These are phyloP conservation scores for Cercospora janseana DNA, from an alignment of 2,329 filamentous ascomycete species.

Conservation along the genomic window DNA sequence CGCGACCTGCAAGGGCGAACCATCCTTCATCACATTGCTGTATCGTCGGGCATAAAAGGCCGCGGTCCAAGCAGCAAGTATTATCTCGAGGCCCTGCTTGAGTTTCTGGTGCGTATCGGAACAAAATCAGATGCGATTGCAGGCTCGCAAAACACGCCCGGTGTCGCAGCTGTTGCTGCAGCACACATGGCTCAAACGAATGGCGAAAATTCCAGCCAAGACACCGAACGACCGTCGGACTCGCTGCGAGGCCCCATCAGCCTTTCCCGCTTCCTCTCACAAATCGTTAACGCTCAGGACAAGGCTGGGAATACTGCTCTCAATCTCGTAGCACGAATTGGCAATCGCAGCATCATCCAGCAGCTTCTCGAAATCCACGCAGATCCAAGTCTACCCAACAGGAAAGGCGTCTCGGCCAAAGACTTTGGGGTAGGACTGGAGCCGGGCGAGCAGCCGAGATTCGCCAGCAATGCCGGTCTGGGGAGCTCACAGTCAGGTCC, in stretches of 20 bases:
- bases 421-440: slow-evolving; percentile 90
- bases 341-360: slow-evolving; percentile 92
- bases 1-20: slow-evolving; percentile 86
- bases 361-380: slow-evolving; percentile 93
- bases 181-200: slow-evolving; percentile 30
- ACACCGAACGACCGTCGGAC: slow-evolving; percentile 20
- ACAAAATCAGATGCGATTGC: slow-evolving; percentile 30
- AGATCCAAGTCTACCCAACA: slow-evolving; percentile 86
- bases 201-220: slow-evolving; percentile 32
- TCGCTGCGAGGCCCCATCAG: slow-evolving; percentile 65
- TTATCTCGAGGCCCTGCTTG: slow-evolving; percentile 89
- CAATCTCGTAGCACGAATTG: slow-evolving; percentile 88
- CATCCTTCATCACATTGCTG: slow-evolving; percentile 91
- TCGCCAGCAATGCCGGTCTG: slow-evolving; percentile 26
- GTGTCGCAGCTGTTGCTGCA: slow-evolving; percentile 39
- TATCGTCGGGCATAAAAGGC: slow-evolving; percentile 93
- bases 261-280: slow-evolving; percentile 88
- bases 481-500: slow-evolving; percentile 19
- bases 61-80: slow-evolving; percentile 89
- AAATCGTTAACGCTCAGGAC: slow-evolving; percentile 94
- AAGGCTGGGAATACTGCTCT: slow-evolving; percentile 92
- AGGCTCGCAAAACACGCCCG: slow-evolving; percentile 54
- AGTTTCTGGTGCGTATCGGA: slow-evolving; percentile 86
- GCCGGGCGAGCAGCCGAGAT: slow-evolving; percentile 41
- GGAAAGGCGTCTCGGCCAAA: slow-evolving; percentile 81